These are phyloP conservation scores for Rhodosporidiobolus odoratus DNA, from an alignment of 768 basidiomycete genomes.

Conservation along the genomic window DNA sequence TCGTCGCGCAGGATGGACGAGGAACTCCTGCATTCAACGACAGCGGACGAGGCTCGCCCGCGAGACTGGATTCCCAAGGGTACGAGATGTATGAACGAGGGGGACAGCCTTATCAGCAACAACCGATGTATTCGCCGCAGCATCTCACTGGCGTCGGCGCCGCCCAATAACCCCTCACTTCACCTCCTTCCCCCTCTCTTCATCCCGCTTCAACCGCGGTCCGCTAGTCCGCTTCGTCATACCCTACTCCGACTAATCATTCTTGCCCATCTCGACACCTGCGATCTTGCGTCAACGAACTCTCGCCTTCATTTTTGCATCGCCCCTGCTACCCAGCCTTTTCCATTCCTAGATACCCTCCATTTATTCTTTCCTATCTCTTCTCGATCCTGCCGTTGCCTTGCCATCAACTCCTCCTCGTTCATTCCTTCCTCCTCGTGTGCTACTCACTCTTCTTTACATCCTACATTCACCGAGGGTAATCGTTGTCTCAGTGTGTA, in stretches of 20 bases:
- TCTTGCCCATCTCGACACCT: neutral
- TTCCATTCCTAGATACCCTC: neutral
- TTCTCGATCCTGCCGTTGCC: neutral
- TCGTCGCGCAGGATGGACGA: too few species aligned
- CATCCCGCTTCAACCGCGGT: neutral
- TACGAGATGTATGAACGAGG: conserved; percentile 3
- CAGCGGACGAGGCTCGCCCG: neutral
- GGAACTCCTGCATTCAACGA: neutral
- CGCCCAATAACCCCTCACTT: neutral
- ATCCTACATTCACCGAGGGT: too few species aligned
- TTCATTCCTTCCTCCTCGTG: too few species aligned
- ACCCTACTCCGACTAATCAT: neutral
- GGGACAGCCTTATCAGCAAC: neutral
- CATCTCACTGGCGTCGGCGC: neutral
- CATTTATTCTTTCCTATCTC: neutral
- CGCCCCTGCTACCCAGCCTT: too few species aligned
- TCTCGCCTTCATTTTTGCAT: too few species aligned
- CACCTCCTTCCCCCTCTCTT: neutral
- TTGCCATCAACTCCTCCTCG: too few species aligned
- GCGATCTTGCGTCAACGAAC: too few species aligned
- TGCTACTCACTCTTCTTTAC: too few species aligned
- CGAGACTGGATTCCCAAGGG: neutral
- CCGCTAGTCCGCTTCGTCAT: neutral
- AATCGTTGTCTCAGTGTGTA: too few species aligned
- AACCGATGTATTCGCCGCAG: neutral